phyloP scores from a whole-genome alignment of 257 asterid genomes.

The Cynanchum wilfordii region DNA sequence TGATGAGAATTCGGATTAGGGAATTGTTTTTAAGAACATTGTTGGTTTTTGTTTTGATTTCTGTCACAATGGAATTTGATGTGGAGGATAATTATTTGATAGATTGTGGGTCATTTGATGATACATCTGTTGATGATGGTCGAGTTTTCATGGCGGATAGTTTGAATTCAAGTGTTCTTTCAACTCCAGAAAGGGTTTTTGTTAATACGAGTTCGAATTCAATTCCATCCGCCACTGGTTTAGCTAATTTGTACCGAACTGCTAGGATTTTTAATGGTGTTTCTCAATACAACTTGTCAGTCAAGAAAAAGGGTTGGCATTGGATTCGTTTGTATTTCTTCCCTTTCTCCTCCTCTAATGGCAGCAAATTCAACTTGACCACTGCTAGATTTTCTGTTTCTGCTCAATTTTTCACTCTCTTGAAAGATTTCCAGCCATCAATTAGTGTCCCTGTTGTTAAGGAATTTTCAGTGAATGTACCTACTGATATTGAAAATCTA shows the following conservation, averaged over 20 bases:
- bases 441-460: constrained; percentile 18
- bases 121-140: constrained; percentile 25
- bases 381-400: constrained; percentile 33
- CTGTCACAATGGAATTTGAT: constrained; percentile 20
- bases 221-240: constrained; percentile 20
- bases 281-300: constrained; percentile 23
- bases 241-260: constrained; percentile 21
- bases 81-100: constrained; percentile 38
- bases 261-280: constrained; percentile 33
- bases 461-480: constrained; percentile 30
- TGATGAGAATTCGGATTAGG: neutral
- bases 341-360: constrained; percentile 17
- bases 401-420: constrained; percentile 28
- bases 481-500: constrained; percentile 14
- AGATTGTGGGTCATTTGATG: constrained; percentile 32
- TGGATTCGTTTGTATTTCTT: constrained; percentile 36
- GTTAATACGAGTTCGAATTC: constrained; percentile 18
- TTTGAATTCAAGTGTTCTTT: constrained; percentile 13
- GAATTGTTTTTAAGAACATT: constrained; percentile 6
- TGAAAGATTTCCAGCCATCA: constrained; percentile 30
- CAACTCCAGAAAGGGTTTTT: constrained; percentile 22
- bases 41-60: constrained; percentile 15
- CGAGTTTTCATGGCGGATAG: constrained; percentile 36
- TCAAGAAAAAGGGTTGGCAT: constrained; percentile 32
- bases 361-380: constrained; percentile 18